A percentile compares a stretch with the other conserved stretches of the same genome.
Conservation (phyloP, 2,329 filamentous ascomycete genomes). For the Neofusicoccum sp. region DNA sequence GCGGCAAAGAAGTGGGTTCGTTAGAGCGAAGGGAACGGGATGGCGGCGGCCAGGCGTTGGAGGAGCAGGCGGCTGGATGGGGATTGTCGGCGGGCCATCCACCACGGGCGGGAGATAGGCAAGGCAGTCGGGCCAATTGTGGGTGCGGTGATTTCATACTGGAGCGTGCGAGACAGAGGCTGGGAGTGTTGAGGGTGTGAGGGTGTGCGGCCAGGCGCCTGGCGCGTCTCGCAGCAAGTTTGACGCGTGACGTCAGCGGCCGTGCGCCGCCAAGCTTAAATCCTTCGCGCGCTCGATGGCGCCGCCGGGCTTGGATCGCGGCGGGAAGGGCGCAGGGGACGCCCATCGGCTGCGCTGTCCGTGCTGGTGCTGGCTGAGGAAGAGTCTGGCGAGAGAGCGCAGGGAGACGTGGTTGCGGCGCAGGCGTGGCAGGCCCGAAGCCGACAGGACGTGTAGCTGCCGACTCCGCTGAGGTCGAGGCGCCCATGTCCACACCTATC, state of each 20-base stretch:
- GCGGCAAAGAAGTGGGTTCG: not conserved
- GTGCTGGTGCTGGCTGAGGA: not conserved
- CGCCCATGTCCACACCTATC: constrained; percentile 1
- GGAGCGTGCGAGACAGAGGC: constrained; percentile 6
- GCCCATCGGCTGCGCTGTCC: not conserved
- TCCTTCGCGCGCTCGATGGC: not conserved
- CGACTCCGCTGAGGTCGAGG: not conserved
- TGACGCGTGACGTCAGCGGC: constrained; percentile 12
- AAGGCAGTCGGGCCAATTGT: constrained; percentile 10
- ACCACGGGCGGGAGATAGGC: constrained; percentile 4
- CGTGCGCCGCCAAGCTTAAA: constrained; percentile 15
- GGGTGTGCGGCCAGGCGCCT: not conserved
- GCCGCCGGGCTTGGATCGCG: not conserved
- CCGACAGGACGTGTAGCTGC: not conserved
- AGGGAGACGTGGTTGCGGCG: not conserved
- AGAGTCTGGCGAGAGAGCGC: not conserved
- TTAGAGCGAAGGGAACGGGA: not conserved
- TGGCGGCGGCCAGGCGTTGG: not conserved
- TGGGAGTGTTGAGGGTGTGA: not conserved
- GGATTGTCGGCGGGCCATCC: not conserved
- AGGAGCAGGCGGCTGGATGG: not conserved
- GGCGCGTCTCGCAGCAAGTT: constrained; percentile 7
- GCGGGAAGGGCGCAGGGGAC: constrained; percentile 18
- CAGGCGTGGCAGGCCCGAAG: no score
- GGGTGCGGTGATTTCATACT: constrained; percentile 22